Percentiles rank a stretch among this genome's conserved stretches.
Evolutionary conservation across 208 protist species (phyloP).

Genomic region (Balamuthia mandrillaris): DNA sequence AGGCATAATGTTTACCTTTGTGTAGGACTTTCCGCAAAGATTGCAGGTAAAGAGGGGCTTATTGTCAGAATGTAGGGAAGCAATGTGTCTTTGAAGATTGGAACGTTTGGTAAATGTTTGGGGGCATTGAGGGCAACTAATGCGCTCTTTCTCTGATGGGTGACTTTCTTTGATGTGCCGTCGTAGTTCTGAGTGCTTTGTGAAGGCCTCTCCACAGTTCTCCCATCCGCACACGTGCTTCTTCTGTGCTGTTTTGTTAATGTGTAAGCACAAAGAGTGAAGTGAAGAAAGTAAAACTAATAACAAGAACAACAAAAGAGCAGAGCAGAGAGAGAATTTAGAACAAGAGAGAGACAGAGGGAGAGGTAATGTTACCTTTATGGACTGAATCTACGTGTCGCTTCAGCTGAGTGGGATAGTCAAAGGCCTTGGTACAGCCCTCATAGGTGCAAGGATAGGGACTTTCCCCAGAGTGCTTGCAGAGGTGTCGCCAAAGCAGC

Average conservation of each 20-base stretch:
- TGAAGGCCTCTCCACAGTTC: background rate
- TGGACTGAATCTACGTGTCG: background rate
- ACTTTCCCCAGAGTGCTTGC: background rate
- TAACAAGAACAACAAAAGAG: background rate
- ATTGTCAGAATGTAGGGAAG: background rate
- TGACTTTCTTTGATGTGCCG: background rate
- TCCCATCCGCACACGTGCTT: background rate
- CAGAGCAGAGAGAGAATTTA: no score
- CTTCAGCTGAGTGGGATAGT: background rate
- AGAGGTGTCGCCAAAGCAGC: background rate
- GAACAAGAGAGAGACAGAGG: no score
- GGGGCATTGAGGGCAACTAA: background rate
- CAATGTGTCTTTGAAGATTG: background rate
- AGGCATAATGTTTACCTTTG: background rate
- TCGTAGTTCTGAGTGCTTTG: background rate
- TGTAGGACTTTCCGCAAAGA: background rate
- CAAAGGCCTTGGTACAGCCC: background rate
- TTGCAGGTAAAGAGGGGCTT: conserved; percentile 14
- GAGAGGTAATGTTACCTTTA: no score
- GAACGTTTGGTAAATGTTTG: conserved; percentile 7
- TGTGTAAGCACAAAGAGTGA: background rate
- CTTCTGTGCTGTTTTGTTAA: background rate
- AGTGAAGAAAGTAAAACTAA: background rate
- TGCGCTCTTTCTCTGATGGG: background rate
- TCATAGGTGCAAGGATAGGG: background rate